Conservation (phyloP, 139 green algal genomes). For the Monoraphidium neglectum region DNA sequence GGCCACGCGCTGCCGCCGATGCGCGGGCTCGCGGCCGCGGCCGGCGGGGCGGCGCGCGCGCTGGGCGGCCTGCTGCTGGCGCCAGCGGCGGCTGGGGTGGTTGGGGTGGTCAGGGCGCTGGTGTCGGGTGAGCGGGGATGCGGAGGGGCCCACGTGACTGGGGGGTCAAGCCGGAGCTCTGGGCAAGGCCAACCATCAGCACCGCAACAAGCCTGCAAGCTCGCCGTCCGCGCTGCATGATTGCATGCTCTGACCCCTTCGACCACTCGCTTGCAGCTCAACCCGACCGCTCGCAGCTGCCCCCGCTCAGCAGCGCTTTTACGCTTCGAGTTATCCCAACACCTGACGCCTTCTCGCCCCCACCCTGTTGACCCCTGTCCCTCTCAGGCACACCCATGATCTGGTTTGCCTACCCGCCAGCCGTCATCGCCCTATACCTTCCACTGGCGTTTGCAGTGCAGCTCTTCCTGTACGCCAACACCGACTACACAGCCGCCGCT, state of each 20-base stretch:
- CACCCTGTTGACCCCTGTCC: too few relatives aligned
- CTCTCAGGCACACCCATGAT: constrained; percentile 19
- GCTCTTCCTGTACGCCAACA: constrained; percentile 1
- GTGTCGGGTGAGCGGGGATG: constrained; percentile 1
- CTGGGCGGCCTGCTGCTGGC: neutral
- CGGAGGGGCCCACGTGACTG: neutral
- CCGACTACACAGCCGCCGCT: neutral
- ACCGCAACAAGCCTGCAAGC: too few relatives aligned
- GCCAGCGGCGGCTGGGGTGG: neutral
- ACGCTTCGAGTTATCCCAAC: too few relatives aligned
- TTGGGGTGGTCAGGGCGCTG: neutral
- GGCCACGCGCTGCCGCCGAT: neutral
- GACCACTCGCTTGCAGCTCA: too few relatives aligned
- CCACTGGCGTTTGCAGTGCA: constrained; percentile 1
- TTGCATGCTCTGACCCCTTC: too few relatives aligned
- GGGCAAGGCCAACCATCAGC: too few relatives aligned
- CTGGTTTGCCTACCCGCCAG: constrained; percentile 19
- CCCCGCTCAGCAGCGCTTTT: too few relatives aligned
- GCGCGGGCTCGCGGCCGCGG: neutral
- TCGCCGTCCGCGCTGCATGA: too few relatives aligned
- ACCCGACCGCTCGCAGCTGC: too few relatives aligned
- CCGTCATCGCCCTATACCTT: neutral
- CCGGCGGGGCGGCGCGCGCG: neutral
- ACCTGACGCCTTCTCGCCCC: too few relatives aligned
- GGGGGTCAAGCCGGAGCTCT: too few relatives aligned